Base-by-base conservation (phyloP, 2,329 filamentous ascomycete species). In the Fusarium decemcellulare region DNA sequence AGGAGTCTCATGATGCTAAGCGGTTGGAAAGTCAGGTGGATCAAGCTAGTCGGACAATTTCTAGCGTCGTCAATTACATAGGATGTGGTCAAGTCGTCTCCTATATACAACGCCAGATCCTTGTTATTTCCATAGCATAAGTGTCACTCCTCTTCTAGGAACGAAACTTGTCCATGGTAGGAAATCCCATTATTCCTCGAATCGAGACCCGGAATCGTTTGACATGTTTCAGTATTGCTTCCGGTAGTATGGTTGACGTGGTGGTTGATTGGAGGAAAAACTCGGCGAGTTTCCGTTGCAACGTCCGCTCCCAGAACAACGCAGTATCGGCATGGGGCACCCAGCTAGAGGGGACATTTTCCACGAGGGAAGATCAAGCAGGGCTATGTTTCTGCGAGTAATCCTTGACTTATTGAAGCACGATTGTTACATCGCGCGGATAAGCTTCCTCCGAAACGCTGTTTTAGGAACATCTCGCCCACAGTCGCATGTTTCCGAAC, bases 1-100 rank as follows among this genome's bases (percentile, higher is more conserved):
- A 29, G 57, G 9, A 27, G 52, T 50, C 15, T 71, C 68, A 71
- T 72, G 5, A 8, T 55, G 8, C 27, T 30, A 5, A 6, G 6
- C 8, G 6, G 29, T 7, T 12, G 30, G 8, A 40, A n/a, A 16
- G 10, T 12, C 14, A 16, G 12, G 23, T 46, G 30, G 15, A 16
- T 14, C 23, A 43, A 30, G 32, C n/a, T n/a, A 40, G 37, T 29
- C 5, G n/a, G 12, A 16, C 15, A 36, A 5, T 8, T 15, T 29
- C 6, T 1, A 37, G 34, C 7, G 43, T 23, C 10, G 2, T 15
- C 1, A 11, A 12, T 15, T 6, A 2, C 34, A 30, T 9, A 5
- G 12, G 15, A 14, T 16, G 43, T 29, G 5, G 6, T 32, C 12
- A 16, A 23, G 23, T 23, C 15, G 15, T 46, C 52, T 14, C 16